Conservation (phyloP, 768 basidiomycete genomes). For the Sarcomyxa edulis region DNA sequence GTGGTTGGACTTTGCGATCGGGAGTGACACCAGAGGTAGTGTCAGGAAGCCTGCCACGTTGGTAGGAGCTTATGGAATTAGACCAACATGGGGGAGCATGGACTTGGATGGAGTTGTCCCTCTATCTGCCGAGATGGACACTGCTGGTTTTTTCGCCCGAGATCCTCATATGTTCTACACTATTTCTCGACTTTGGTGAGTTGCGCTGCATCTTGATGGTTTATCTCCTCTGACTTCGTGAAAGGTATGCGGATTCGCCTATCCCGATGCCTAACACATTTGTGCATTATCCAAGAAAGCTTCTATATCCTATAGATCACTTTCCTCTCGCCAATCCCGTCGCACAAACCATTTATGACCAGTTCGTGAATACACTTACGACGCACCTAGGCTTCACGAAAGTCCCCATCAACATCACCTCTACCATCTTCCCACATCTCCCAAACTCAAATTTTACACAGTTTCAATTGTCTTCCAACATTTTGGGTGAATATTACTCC, state of each 20-base stretch:
- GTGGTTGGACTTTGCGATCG: slow-evolving; percentile 33
- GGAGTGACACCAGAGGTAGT: slow-evolving; percentile 34
- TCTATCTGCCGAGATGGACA: slow-evolving; percentile 34
- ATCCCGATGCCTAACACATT: too few relatives aligned
- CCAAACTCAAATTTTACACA: slow-evolving; percentile 21
- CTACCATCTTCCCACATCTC: slow-evolving; percentile 21
- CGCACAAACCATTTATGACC: slow-evolving; percentile 25
- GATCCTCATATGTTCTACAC: slow-evolving; percentile 24
- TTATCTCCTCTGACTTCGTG: not conserved
- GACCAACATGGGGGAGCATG: slow-evolving; percentile 27
- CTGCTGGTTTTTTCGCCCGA: slow-evolving; percentile 29
- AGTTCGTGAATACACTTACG: slow-evolving; percentile 19
- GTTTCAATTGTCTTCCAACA: slow-evolving; percentile 25
- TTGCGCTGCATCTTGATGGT: slow-evolving; percentile 1
- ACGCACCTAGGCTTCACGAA: slow-evolving; percentile 21
- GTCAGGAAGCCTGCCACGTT: slow-evolving; percentile 34
- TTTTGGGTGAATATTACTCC: slow-evolving; percentile 29
- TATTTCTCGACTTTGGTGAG: slow-evolving; percentile 24
- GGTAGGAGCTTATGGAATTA: slow-evolving; percentile 31
- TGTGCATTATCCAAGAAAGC: slow-evolving; percentile 23
- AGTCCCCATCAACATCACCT: slow-evolving; percentile 22
- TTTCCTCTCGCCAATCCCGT: slow-evolving; percentile 24
- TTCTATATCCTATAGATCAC: slow-evolving; percentile 29
- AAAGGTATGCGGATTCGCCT: slow-evolving; percentile 27
- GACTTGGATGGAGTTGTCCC: slow-evolving; percentile 28